Base-by-base conservation (phyloP, 305 asterid genomes). In the Striga hermonthica region DNA sequence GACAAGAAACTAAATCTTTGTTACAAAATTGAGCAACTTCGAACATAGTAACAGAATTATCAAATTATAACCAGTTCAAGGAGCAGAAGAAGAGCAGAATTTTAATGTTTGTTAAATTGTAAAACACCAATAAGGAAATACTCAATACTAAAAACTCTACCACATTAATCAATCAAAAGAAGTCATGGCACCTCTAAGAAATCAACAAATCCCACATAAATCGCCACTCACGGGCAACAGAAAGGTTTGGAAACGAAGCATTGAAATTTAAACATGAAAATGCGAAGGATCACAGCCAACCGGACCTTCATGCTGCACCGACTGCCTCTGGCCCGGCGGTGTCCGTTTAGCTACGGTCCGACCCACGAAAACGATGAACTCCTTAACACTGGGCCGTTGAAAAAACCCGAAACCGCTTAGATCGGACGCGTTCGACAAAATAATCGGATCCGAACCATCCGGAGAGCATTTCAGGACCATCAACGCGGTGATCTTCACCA, bases 401-500 rank as follows among this genome's bases (percentile, higher is more conserved):
- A 92, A 92, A 70, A 83, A 92, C 9, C 97, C 97, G 74, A 89
- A 92, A 72, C 79, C 85, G 82, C 84, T 84, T 35, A 92, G 84
- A 67, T 92, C 98, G 57, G 84, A 68, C 11, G 95, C 86, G 83
- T 83, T 92, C 1, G 82, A 81, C 72, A 92, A 72, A 60, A 92
- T 87, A 67, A 92, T 77, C 69, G 97, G 98, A 78, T 90, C 96
- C 45, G 94, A 70, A 56, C 79, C 90, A 44, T 92, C 96, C 49
- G 90, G 78, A 9, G n/a, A 73, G 80, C 89, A 78, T 74, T 86
- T 90, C 76, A 93, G 77, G 62, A 90, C 94, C 95, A 90, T 63
- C 82, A 93, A 77, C 79, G 97, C 94, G 75, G 97, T 93, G 90
- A 93, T 90, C 95, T 90, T 86, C 91, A 93, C 95, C 87, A 82